phyloP scores from a whole-genome alignment of 768 basidiomycete genomes.

The Suillus bovinus region DNA sequence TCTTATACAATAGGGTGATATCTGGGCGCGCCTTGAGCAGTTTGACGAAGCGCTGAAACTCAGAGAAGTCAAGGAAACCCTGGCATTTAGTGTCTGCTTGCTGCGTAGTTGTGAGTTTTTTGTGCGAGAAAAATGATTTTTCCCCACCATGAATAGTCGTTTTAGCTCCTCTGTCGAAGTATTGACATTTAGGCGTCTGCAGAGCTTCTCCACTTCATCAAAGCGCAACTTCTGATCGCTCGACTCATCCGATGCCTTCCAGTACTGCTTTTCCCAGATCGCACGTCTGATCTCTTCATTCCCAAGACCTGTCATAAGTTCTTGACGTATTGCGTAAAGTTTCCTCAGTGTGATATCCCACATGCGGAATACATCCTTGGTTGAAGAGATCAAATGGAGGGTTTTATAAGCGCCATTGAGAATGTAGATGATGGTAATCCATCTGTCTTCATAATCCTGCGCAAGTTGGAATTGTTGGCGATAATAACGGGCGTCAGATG shows the following conservation, averaged over 20 bases:
- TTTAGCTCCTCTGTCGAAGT: conserved; percentile 52
- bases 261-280: conserved; percentile 81
- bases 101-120: conserved; percentile 36
- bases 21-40: conserved; percentile 85
- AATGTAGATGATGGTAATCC: conserved; percentile 87
- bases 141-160: conserved; percentile 56
- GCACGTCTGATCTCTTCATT: conserved; percentile 62
- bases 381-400: conserved; percentile 78
- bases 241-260: conserved; percentile 70
- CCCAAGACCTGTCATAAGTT: conserved; percentile 68
- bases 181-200: conserved; percentile 68
- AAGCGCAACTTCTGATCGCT: conserved; percentile 66
- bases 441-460: conserved; percentile 61
- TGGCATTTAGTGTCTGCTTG: conserved; percentile 57
- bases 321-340: conserved; percentile 63
- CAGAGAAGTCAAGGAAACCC: conserved; percentile 70
- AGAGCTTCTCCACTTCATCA: conserved; percentile 71
- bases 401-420: conserved; percentile 80
- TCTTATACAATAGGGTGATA: conserved; percentile 62
- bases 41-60: conserved; percentile 83
- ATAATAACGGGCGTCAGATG: conserved; percentile 68
- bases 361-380: conserved; percentile 57
- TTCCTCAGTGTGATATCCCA: conserved; percentile 67
- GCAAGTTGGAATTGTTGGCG: conserved; percentile 69
- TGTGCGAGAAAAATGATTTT: neutral